Base-by-base conservation (phyloP, 805 yeast genomes). In the Yueomyces sinensis region DNA sequence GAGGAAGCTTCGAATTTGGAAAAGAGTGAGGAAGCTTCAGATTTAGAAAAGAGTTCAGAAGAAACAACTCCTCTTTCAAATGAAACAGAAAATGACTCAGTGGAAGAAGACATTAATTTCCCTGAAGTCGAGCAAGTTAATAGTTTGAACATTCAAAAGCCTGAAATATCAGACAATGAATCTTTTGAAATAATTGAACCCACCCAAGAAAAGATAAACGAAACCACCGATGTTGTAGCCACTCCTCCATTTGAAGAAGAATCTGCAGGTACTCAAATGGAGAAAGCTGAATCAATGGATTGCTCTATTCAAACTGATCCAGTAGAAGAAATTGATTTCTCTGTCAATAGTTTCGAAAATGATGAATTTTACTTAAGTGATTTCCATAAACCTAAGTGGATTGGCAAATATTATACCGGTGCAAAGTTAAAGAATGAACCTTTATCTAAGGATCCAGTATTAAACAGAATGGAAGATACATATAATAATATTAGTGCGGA, bases 401-500 rank as follows among this genome's bases (percentile, higher is more conserved):
- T 49, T 7, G 32, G 32, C 3, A 30, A 37, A 9, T 54, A 46
- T 27, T 48, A 36, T 18, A 45, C 46, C 1, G 41, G 49, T 22
- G 58, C 57, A 6, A 27, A 35, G 22, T 20, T 46, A 15, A 27
- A 32, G 7, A 9, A 37, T 2, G 35, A 44, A 13, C 35, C 42
- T 7, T 35, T 34, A 15, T 40, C 49, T 13, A 35, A 29, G 7
- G 37, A 45, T 30, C 43, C 43, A 4, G 42, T 38, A 7, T 39
- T 45, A 37, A 34, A 29, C 29, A 36, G 49, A 13, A 44, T 55
- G 27, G 60, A 54, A 31, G 39, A 31, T 13, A 52, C 53, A 1
- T 50, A 47, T 29, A 42, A 46, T 15, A 30, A 40, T 6, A 46
- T 56, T 4, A 47, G 49, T 5, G 59, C 63, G 5, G 66, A 62